Conservation (phyloP, 345 rosid species). For the Salix udensis region DNA sequence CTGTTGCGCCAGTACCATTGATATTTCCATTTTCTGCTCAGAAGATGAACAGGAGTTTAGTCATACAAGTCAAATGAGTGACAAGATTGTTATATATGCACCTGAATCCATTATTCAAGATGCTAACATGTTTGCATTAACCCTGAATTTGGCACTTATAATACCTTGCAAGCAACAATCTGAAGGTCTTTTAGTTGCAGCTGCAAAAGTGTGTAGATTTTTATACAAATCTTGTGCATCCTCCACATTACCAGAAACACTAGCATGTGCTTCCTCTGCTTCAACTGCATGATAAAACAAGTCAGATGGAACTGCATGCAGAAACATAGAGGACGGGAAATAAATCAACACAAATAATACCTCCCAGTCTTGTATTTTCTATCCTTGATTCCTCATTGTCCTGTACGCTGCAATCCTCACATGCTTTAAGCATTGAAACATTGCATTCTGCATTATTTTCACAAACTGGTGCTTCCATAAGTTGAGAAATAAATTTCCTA, state of each 20-base stretch:
- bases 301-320: slow-evolving; percentile 4
- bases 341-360: slow-evolving; percentile 35
- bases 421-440: slow-evolving; percentile 27
- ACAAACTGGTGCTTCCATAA: slow-evolving; percentile 48
- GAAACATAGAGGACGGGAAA: background rate
- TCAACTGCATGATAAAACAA: slow-evolving; percentile 25
- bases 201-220: slow-evolving; percentile 26
- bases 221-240: slow-evolving; percentile 18
- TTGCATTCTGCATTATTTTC: slow-evolving; percentile 34
- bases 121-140: slow-evolving; percentile 7
- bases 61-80: background rate
- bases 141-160: slow-evolving; percentile 3
- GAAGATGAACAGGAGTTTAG: background rate
- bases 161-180: slow-evolving; percentile 50
- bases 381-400: slow-evolving; percentile 15
- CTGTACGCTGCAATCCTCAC: slow-evolving; percentile 17
- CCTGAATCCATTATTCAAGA: background rate
- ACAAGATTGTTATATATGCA: background rate
- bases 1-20: slow-evolving; percentile 14
- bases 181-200: slow-evolving; percentile 47
- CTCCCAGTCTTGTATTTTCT: slow-evolving; percentile 17
- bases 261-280: slow-evolving; percentile 23
- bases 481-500: slow-evolving; percentile 57
- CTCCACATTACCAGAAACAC: slow-evolving; percentile 22
- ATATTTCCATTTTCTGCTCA: slow-evolving; percentile 30